A percentile compares a stretch with the other conserved stretches of the same genome.
Conservation (phyloP, 805 yeast genomes). For the Maudiozyma pseudohumilis region DNA sequence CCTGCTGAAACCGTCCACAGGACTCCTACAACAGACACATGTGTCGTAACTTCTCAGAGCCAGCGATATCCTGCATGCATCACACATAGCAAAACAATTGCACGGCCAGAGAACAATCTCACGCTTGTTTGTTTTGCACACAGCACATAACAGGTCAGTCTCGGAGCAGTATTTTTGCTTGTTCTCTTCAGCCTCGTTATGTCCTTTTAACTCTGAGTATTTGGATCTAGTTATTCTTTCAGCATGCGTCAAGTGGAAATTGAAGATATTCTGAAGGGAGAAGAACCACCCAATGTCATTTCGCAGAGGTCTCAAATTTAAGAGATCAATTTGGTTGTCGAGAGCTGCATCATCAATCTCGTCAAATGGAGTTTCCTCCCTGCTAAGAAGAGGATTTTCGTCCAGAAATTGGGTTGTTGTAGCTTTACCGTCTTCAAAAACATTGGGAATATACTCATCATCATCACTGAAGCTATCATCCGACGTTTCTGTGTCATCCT, state of each 20-base stretch:
- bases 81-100: constrained; percentile 80
- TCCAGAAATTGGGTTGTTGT: background rate
- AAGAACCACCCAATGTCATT: constrained; percentile 3
- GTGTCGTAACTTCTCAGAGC: constrained; percentile 64
- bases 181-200: background rate
- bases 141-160: constrained; percentile 49
- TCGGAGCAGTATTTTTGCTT: background rate
- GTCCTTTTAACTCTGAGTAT: background rate
- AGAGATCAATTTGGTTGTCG: background rate
- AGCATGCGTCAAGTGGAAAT: background rate
- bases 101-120: constrained; percentile 88
- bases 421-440: background rate
- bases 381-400: too few relatives aligned
- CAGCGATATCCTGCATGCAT: constrained; percentile 65
- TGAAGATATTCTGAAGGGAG: background rate
- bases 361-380: background rate
- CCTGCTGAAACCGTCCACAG: constrained; percentile 46
- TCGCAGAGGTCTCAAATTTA: background rate
- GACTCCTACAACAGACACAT: constrained; percentile 78
- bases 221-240: constrained; percentile 5
- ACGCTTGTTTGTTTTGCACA: constrained; percentile 67
- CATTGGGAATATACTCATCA: constrained; percentile 2
- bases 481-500: background rate
- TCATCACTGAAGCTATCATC: background rate
- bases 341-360: background rate